These are phyloP conservation scores for Trichophyton schoenleinii DNA, from an alignment of 2,329 filamentous ascomycete genomes.

Conservation along the genomic window DNA sequence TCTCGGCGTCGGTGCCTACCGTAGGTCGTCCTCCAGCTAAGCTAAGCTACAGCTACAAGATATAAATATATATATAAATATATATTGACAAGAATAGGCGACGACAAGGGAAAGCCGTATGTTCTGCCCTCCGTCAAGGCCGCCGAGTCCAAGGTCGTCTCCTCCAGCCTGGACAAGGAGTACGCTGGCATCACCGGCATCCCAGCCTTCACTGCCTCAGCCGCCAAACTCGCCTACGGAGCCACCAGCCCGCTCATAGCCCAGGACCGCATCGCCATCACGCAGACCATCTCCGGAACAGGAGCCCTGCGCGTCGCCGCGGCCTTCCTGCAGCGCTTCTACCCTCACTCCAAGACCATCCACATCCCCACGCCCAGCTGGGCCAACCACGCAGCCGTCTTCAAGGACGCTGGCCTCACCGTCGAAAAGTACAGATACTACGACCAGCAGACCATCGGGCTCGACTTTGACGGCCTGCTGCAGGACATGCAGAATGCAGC, in stretches of 20 bases:
- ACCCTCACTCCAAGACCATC: slow-evolving; percentile 82
- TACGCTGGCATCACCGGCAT: slow-evolving; percentile 97
- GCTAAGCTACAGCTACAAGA: too few relatives aligned
- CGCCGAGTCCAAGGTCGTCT: slow-evolving; percentile 77
- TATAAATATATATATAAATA: background rate
- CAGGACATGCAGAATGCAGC: slow-evolving; percentile 82
- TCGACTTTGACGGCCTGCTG: slow-evolving; percentile 91
- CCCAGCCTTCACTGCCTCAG: slow-evolving; percentile 83
- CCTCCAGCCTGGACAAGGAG: slow-evolving; percentile 78
- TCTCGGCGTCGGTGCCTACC: slow-evolving; percentile 94
- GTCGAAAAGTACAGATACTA: slow-evolving; percentile 98
- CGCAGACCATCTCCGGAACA: slow-evolving; percentile 95
- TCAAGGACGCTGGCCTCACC: slow-evolving; percentile 80
- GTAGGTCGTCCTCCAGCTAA: slow-evolving; percentile 28
- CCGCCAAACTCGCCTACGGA: slow-evolving; percentile 83
- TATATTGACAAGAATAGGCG: slow-evolving; percentile 33
- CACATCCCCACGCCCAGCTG: slow-evolving; percentile 94
- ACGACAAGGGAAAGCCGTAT: slow-evolving; percentile 95
- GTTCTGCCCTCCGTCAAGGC: slow-evolving; percentile 85
- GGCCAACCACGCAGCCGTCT: slow-evolving; percentile 97
- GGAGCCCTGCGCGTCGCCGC: slow-evolving; percentile 90
- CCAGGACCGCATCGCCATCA: slow-evolving; percentile 70
- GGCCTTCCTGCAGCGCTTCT: slow-evolving; percentile 85
- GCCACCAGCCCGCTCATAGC: slow-evolving; percentile 61
- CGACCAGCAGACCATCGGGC: slow-evolving; percentile 94